These are phyloP conservation scores for Zygoascus hellenicus DNA, from an alignment of 1,139 yeast species.

Conservation along the genomic window DNA sequence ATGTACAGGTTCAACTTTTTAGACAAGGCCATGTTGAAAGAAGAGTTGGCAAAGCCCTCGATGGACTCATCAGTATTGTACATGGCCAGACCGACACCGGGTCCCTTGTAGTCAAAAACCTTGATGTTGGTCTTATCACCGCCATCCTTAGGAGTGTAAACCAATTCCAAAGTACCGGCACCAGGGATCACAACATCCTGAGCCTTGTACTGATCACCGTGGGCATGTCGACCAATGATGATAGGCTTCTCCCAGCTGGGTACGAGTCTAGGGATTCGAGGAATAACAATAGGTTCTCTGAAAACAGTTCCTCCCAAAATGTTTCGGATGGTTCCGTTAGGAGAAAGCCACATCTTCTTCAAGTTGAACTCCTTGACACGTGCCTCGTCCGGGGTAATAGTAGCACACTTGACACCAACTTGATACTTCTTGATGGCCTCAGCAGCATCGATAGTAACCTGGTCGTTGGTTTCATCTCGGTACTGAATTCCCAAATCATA, in stretches of 20 bases:
- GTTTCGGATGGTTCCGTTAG: conserved; percentile 94
- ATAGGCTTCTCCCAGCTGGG: conserved; percentile 95
- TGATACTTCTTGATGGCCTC: conserved; percentile 81
- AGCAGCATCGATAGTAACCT: conserved; percentile 86
- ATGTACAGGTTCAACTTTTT: conserved; percentile 74
- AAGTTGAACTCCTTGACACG: conserved; percentile 84
- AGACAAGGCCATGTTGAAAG: conserved; percentile 80
- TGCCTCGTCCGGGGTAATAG: conserved; percentile 97
- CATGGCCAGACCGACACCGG: conserved; percentile 91
- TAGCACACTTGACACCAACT: conserved; percentile 95
- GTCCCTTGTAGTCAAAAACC: conserved; percentile 65
- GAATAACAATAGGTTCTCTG: conserved; percentile 93
- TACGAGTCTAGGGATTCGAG: conserved; percentile 78
- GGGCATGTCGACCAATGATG: conserved; percentile 94
- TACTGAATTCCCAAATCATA: conserved; percentile 82
- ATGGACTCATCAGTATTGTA: conserved; percentile 92
- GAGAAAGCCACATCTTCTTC: conserved; percentile 96
- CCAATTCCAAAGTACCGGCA: conserved; percentile 73
- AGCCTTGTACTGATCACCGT: conserved; percentile 95
- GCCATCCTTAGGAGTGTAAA: conserved; percentile 65
- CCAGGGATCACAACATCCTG: conserved; percentile 74
- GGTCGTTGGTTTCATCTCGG: conserved; percentile 82
- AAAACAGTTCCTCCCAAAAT: conserved; percentile 93
- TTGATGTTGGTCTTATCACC: conserved; percentile 52
- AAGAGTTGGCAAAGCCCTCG: conserved; percentile 83